Evolutionary conservation across 2,329 filamentous ascomycete species (phyloP).

Genomic region (Aspergillus brasiliensis): DNA sequence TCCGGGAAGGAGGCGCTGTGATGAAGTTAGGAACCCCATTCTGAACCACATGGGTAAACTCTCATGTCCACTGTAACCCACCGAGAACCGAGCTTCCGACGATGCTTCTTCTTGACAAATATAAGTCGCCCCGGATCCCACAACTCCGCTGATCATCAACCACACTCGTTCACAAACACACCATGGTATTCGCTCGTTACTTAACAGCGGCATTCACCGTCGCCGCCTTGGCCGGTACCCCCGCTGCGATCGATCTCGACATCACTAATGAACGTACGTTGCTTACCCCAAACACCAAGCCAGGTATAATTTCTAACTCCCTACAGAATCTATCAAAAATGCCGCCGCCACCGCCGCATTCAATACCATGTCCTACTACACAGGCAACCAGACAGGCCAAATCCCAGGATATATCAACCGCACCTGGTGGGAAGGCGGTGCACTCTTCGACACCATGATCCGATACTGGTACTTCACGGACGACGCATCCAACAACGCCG

Average conservation of each 20-base stretch:
- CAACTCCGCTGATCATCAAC: not conserved
- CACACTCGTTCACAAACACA: not conserved
- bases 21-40: not conserved
- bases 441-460: constrained; percentile 66
- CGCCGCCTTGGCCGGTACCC: not conserved
- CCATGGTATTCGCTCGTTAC: too few species aligned
- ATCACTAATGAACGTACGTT: not conserved
- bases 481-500: constrained; percentile 69
- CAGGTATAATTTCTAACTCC: not conserved
- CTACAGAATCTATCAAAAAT: constrained; percentile 43
- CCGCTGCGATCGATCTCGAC: constrained; percentile 1
- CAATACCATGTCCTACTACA: constrained; percentile 53
- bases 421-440: constrained; percentile 69
- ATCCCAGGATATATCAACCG: constrained; percentile 49
- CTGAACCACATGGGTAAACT: not conserved
- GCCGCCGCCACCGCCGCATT: constrained; percentile 43
- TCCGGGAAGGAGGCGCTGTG: not conserved
- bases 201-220: not conserved
- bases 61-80: not conserved
- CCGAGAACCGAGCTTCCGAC: not conserved
- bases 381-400: constrained; percentile 47
- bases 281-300: not conserved
- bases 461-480: constrained; percentile 83
- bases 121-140: not conserved
- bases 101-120: not conserved